These are phyloP conservation scores for Pseudocercospora musae DNA, from an alignment of 2,329 filamentous ascomycete species.

Conservation along the genomic window DNA sequence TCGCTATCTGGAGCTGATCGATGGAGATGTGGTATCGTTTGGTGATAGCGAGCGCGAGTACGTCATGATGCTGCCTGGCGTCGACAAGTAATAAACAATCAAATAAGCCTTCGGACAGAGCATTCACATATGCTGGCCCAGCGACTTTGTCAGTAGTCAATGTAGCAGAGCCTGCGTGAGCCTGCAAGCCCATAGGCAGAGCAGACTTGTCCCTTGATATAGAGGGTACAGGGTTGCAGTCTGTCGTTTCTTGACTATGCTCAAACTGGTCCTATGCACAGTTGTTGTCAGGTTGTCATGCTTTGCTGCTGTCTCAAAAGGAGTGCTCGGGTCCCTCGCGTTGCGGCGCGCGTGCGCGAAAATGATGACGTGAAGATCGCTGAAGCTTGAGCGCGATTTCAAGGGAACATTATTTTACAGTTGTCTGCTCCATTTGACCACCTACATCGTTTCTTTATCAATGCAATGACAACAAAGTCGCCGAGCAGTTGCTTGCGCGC, in stretches of 20 bases:
- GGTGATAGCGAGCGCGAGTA: conserved; percentile 89
- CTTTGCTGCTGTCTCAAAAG: neutral
- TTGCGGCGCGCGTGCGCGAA: neutral
- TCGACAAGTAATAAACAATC: conserved; percentile 10
- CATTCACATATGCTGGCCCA: neutral
- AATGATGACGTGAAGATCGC: neutral
- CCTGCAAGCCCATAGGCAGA: neutral
- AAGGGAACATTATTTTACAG: neutral
- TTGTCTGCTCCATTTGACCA: too few relatives aligned
- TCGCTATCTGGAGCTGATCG: conserved; percentile 79
- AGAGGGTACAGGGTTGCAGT: neutral
- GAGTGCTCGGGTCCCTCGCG: neutral
- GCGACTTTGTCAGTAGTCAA: neutral
- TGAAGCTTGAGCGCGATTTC: conserved; percentile 3
- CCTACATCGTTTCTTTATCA: neutral
- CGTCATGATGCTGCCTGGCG: conserved; percentile 74
- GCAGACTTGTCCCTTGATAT: neutral
- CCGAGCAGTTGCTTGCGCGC: conserved; percentile 30
- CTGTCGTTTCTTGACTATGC: too few relatives aligned
- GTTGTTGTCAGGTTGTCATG: neutral
- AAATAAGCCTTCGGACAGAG: neutral
- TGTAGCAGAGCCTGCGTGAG: neutral
- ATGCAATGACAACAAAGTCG: conserved; percentile 38
- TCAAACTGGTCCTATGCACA: neutral
- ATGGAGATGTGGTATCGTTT: conserved; percentile 87